Base-by-base conservation (phyloP, 306 rosid genomes). In the Lathyrus aphaca region DNA sequence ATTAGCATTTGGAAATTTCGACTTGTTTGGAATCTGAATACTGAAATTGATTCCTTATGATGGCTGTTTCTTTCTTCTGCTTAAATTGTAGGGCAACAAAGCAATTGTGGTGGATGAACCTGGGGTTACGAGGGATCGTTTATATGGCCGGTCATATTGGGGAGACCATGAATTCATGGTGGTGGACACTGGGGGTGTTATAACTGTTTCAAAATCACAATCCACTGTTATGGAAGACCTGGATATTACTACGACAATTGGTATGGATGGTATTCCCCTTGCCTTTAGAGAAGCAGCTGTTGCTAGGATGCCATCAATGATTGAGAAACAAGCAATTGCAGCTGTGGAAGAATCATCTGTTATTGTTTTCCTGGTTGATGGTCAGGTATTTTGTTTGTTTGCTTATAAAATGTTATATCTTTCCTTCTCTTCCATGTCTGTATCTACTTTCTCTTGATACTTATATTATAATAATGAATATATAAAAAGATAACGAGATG, bases 61-160 rank as follows among this genome's bases (percentile, higher is more conserved):
- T 38, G 9, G 61, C 23, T 49, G 55, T 23, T 35, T 53, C 58
- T 43, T 75, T 62, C n/a, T n/a, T 12, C 1, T 66, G 39, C 30
- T n/a, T 65, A 69, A 46, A 55, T 79, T 81, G 32, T 43, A 93
- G 98, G 96, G 96, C 61, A 90, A 90, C 87, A 82, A 76, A 82
- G 98, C 97, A 55, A 90, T 94, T 32, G 98, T 94, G 71, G 98
- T 94, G 75, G 98, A 94, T 80, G 98, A 94, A 67, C 98, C 98
- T 44, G 96, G 97, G 77, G 97, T 90, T 65, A 93, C 98, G 6
- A 86, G 98, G 88, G 98, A 93, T 75, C 96, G 97, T 46, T 79
- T 93, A 70, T 93, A 93, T 77, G 98, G 96, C 68, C 89, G 98
- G 75, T 88, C 98, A 19, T 90, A 75, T 73, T 94, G 98, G 98